Evolutionary conservation across 2,329 filamentous ascomycete genomes (phyloP).

Genomic region (Epichloe sibirici): DNA sequence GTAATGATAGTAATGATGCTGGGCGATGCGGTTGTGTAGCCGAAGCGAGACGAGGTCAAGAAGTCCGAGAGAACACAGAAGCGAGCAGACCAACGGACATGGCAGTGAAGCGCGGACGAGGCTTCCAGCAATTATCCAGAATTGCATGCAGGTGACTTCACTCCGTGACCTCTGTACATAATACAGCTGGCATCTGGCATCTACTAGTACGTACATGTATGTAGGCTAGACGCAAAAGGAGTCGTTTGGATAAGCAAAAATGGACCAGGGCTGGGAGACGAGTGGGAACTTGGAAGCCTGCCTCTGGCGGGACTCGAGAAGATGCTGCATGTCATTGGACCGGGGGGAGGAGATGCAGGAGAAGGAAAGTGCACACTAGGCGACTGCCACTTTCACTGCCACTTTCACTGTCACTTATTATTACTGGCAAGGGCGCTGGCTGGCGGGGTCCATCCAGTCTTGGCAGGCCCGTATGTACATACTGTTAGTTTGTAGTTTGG

Average conservation of each 20-base stretch:
- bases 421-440: neutral
- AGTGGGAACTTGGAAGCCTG: neutral
- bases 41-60: neutral
- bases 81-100: neutral
- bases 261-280: neutral
- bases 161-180: too few relatives aligned
- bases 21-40: neutral
- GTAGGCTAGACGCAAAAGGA: neutral
- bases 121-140: neutral
- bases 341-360: neutral
- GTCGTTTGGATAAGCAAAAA: neutral
- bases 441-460: neutral
- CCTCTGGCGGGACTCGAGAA: neutral
- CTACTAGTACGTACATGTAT: too few relatives aligned
- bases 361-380: too few relatives aligned
- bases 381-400: too few relatives aligned
- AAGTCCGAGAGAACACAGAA: neutral
- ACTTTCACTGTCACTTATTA: too few relatives aligned
- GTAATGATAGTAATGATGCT: neutral
- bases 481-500: too few relatives aligned
- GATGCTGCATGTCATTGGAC: neutral
- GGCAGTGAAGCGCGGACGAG: neutral
- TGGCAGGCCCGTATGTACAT: too few relatives aligned
- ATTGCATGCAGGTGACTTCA: too few relatives aligned
- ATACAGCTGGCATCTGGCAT: too few relatives aligned